A percentile compares a stretch with the other conserved stretches of the same genome.
Conservation (phyloP, 768 basidiomycete genomes). For the Phylloporus rhodoxanthus region DNA sequence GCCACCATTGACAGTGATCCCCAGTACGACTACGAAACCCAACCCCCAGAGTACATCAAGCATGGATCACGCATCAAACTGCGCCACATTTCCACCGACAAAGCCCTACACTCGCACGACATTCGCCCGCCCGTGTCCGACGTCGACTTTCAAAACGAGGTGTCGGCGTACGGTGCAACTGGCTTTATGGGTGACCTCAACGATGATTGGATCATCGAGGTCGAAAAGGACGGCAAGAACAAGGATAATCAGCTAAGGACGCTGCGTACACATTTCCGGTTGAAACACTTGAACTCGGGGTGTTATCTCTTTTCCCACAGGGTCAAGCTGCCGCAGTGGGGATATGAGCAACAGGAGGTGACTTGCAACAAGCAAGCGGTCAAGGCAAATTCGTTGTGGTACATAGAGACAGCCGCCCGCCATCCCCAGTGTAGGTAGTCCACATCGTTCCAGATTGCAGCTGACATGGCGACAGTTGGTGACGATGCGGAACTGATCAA, state of each 20-base stretch:
- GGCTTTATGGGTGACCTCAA: conserved; percentile 86
- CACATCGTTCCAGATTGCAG: not conserved
- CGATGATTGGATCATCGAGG: conserved; percentile 90
- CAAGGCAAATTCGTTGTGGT: conserved; percentile 87
- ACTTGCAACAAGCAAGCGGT: conserved; percentile 99
- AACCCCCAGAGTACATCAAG: conserved; percentile 58
- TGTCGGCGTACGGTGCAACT: conserved; percentile 86
- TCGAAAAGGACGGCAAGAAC: conserved; percentile 60
- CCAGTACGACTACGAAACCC: conserved; percentile 43
- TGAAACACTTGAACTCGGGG: conserved; percentile 80
- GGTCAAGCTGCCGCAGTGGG: conserved; percentile 97
- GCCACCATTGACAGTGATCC: conserved; percentile 46
- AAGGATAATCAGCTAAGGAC: conserved; percentile 71
- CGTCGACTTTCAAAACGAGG: conserved; percentile 99
- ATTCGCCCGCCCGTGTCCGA: conserved; percentile 91
- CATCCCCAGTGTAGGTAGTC: conserved; percentile 62
- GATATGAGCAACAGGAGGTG: conserved; percentile 96
- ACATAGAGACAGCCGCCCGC: conserved; percentile 69
- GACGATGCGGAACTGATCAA: conserved; percentile 75
- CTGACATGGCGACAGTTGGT: conserved; percentile 46
- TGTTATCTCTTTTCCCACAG: conserved; percentile 99
- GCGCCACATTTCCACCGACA: conserved; percentile 73
- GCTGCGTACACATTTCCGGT: conserved; percentile 72
- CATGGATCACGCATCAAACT: conserved; percentile 72
- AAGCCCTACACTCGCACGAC: conserved; percentile 92